phyloP scores from a whole-genome alignment of 202 grass and related monocot genomes.

The Schoenoplectus triqueter region DNA sequence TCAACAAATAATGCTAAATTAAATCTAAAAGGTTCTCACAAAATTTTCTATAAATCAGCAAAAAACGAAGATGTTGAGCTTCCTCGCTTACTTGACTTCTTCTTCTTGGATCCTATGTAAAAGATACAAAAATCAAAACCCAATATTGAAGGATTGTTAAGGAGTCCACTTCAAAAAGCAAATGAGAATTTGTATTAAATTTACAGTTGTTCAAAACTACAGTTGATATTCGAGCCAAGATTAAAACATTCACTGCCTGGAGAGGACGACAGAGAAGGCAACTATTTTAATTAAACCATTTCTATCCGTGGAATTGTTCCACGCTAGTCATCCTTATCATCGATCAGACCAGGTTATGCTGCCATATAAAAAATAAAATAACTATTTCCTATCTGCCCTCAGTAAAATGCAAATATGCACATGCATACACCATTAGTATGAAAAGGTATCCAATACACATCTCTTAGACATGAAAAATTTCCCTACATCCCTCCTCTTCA shows the following conservation, averaged over 20 bases:
- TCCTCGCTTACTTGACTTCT: slow-evolving; percentile 49
- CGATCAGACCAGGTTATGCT: not conserved
- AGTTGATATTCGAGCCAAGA: not conserved
- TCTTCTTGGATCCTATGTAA: slow-evolving; percentile 58
- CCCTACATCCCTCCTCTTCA: not conserved
- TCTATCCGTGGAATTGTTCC: not conserved
- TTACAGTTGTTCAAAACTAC: not conserved
- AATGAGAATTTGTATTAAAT: not conserved
- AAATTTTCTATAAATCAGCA: slow-evolving; percentile 67
- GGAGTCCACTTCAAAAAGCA: not conserved
- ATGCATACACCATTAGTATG: not conserved
- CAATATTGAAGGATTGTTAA: slow-evolving; percentile 14
- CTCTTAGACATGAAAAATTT: slow-evolving; percentile 9
- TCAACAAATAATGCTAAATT: not conserved
- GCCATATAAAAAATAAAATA: not conserved
- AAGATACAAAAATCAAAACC: not conserved
- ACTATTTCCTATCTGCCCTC: not conserved
- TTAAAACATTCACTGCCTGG: not conserved
- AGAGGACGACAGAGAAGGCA: not conserved
- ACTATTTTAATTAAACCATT: not conserved
- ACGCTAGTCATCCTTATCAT: slow-evolving; percentile 10
- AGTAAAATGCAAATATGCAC: slow-evolving; percentile 13
- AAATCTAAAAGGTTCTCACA: not conserved
- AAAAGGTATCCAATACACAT: not conserved
- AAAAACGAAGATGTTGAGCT: slow-evolving; percentile 58